Percentiles rank a stretch among this genome's conserved stretches.
These are phyloP conservation scores for Nicotiana obtusifolia DNA, from an alignment of 257 asterid species.

Conservation along the genomic window DNA sequence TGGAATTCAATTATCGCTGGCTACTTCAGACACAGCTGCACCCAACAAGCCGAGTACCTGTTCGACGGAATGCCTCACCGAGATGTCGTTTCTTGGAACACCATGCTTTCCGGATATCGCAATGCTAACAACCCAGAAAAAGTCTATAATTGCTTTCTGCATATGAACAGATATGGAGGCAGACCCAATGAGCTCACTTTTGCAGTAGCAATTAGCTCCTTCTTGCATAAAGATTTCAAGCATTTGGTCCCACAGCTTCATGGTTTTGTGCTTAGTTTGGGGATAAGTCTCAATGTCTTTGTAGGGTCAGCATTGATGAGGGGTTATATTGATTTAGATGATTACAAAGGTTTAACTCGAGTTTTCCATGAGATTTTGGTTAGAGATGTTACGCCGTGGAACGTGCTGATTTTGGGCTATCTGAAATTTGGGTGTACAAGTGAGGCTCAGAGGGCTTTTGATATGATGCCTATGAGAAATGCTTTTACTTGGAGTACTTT, in stretches of 20 bases:
- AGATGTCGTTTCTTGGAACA: slow-evolving; percentile 30
- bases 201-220: neutral
- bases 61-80: slow-evolving; percentile 47
- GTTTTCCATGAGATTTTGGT: slow-evolving; percentile 1
- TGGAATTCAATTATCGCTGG: slow-evolving; percentile 68
- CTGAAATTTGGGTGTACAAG: neutral
- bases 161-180: slow-evolving; percentile 1
- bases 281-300: slow-evolving; percentile 4
- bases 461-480: neutral
- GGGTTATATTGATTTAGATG: neutral
- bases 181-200: slow-evolving; percentile 22
- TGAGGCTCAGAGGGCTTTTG: neutral
- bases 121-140: neutral
- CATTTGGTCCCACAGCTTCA: slow-evolving; percentile 8
- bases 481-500: slow-evolving; percentile 5
- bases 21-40: slow-evolving; percentile 43
- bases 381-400: slow-evolving; percentile 7
- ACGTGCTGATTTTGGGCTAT: slow-evolving; percentile 9
- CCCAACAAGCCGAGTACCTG: slow-evolving; percentile 31
- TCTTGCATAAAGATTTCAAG: neutral
- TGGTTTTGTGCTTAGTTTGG: neutral
- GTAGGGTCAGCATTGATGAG: slow-evolving; percentile 11
- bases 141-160: neutral
- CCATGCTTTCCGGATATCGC: slow-evolving; percentile 19
- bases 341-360: neutral